A percentile compares a stretch with the other conserved stretches of the same genome.
These are phyloP conservation scores for Rhodotorula paludigena DNA, from an alignment of 768 basidiomycete genomes.

Conservation along the genomic window DNA sequence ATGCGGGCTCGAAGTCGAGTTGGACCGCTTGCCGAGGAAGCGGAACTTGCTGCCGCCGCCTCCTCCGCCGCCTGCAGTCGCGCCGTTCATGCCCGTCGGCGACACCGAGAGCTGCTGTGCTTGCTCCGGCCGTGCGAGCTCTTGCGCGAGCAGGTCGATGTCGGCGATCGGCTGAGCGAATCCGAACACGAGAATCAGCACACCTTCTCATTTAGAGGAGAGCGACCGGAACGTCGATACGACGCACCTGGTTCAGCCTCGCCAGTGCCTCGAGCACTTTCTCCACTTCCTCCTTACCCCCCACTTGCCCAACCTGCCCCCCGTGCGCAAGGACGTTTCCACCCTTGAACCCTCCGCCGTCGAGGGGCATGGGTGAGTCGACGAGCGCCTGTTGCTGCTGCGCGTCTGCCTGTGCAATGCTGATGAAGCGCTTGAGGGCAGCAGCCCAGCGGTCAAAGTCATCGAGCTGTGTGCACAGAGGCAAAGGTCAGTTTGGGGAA, in stretches of 20 bases:
- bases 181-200: not conserved
- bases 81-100: not conserved
- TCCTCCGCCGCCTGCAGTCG: not conserved
- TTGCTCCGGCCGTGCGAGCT: slow-evolving; percentile 4
- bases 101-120: not conserved
- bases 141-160: slow-evolving; percentile 23
- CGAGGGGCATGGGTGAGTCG: too few species aligned
- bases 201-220: not conserved
- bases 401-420: not conserved
- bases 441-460: slow-evolving; percentile 37
- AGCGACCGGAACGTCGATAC: too few species aligned
- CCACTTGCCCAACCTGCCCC: too few species aligned
- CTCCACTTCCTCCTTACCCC: not conserved
- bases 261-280: slow-evolving; percentile 5
- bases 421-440: slow-evolving; percentile 25
- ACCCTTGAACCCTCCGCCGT: too few species aligned
- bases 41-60: slow-evolving; percentile 15
- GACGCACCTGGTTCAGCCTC: slow-evolving; percentile 10
- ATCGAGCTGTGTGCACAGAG: not conserved
- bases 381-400: not conserved
- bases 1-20: slow-evolving; percentile 5
- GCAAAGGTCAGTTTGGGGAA: not conserved
- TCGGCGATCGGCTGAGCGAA: slow-evolving; percentile 27
- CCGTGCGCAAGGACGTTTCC: too few species aligned
- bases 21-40: slow-evolving; percentile 32